Conservation (phyloP, 106 monocot species). For the Platanthera zijinensis region DNA sequence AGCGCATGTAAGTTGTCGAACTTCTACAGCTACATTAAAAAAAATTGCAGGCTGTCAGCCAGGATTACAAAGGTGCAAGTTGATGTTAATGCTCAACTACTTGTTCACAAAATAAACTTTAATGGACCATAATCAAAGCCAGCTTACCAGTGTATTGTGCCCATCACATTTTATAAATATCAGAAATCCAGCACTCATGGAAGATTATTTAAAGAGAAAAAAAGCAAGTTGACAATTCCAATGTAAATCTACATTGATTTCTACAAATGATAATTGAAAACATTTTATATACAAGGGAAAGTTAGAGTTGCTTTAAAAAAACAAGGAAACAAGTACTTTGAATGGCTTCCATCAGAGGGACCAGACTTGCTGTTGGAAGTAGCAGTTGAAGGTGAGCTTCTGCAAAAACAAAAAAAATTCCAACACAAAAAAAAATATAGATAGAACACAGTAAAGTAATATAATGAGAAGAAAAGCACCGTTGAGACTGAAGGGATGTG, state of each 20-base stretch:
- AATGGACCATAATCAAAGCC: no score
- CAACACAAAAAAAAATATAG: neutral
- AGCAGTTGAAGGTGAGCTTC: constrained; percentile 27
- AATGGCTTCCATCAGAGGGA: constrained; percentile 6
- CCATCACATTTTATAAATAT: neutral
- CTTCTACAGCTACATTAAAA: neutral
- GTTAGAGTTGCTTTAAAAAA: neutral
- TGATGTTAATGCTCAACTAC: neutral
- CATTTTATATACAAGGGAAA: neutral
- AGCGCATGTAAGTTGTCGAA: neutral
- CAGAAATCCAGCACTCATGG: neutral
- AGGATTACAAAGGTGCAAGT: neutral
- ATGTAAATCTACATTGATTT: neutral
- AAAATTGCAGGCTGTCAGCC: neutral
- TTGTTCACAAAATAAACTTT: neutral
- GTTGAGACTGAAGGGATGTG: constrained; percentile 7
- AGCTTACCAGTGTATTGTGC: neutral
- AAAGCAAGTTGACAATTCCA: neutral
- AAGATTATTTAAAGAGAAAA: neutral
- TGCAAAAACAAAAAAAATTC: constrained; percentile 18
- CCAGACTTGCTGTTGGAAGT: constrained; percentile 47
- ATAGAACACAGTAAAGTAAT: neutral
- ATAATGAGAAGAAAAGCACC: constrained; percentile 10
- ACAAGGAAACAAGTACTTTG: neutral
- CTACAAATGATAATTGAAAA: neutral